Base-by-base conservation (phyloP, 2,329 filamentous ascomycete species). In the Phaeoacremonium minimum region DNA sequence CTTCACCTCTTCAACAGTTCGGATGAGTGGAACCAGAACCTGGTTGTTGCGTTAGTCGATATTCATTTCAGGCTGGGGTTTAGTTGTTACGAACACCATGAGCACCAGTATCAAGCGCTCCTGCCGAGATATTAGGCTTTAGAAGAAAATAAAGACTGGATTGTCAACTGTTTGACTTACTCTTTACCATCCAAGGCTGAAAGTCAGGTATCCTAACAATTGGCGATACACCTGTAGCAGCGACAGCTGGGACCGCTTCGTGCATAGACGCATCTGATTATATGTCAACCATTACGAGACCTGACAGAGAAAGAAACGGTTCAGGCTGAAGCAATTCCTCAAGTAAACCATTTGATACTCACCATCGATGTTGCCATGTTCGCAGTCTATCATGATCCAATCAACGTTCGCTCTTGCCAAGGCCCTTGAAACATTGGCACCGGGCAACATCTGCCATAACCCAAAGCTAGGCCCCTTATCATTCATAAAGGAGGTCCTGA, bases 381-480 rank as follows among this genome's bases (percentile, higher is more conserved):
- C 72, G 48, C 72, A 74, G 50, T 77, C 75, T 17, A 77, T 74
- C 55, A 83, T 64, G 8, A 87, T 74, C 70, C 81, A 85, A 51
- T 85, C 81, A 2, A 81, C 68, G 1, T 79, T 81, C 2, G 72
- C 72, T 37, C 77, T 64, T 2, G 83, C 80, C 32, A 87, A 61
- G 14, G 70, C 57, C 36, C 78, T 67, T 5, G 77, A 77, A 11
- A 81, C 60, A 43, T 81, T 80, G 30, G 69, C 64, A 0, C 77
- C 75, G 0, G 78, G 77, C 36, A 82, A 58, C 66, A 79, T 79
- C 59, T 83, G 78, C 78, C 77, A 83, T 36, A 73, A 64, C 4
- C 78, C 78, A 46, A 79, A 63, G 33, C 73, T 69, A 6, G 71
- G 60, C 16, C 60, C 57, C 35, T 57, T 64, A 35, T 63, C 67